Percentiles rank a stretch among this genome's conserved stretches.
Evolutionary conservation across 2,329 filamentous ascomycete species (phyloP).

Genomic region (Colletotrichum tropicicola): DNA sequence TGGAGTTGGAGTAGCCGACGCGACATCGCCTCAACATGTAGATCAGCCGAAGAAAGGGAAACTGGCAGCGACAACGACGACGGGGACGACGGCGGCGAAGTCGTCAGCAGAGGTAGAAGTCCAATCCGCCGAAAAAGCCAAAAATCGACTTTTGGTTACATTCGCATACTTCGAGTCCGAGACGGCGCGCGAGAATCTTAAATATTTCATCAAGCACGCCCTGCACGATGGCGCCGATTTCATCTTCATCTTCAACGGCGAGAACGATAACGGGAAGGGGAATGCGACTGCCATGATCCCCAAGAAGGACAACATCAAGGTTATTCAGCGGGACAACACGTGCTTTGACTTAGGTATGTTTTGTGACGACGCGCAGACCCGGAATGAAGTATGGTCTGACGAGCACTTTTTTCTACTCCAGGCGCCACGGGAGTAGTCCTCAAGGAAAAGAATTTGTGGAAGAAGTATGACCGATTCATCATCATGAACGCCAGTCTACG

Average conservation of each 20-base stretch:
- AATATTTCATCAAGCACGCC: neutral
- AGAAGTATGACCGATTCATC: conserved; percentile 45
- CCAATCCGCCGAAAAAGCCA: no score
- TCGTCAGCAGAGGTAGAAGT: no score
- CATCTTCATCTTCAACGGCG: conserved; percentile 44
- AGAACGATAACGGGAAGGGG: no score
- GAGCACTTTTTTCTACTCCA: no score
- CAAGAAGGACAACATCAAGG: conserved; percentile 38
- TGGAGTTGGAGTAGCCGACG: no score
- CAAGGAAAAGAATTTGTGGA: conserved; percentile 39
- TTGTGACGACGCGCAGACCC: no score
- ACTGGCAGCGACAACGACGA: no score
- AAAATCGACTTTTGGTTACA: neutral
- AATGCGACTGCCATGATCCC: conserved; percentile 38
- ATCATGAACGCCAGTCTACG: conserved; percentile 44
- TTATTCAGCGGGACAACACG: conserved; percentile 39
- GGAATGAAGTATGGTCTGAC: no score
- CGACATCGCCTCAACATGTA: no score
- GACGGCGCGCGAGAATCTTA: neutral
- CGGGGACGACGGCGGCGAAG: no score
- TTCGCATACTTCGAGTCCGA: neutral
- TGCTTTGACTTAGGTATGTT: conserved; percentile 46
- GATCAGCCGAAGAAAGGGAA: no score
- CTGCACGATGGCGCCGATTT: neutral
- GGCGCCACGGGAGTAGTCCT: conserved; percentile 45